These are phyloP conservation scores for Calonectria leucothoes DNA, from an alignment of 2,329 filamentous ascomycete genomes.

Conservation along the genomic window DNA sequence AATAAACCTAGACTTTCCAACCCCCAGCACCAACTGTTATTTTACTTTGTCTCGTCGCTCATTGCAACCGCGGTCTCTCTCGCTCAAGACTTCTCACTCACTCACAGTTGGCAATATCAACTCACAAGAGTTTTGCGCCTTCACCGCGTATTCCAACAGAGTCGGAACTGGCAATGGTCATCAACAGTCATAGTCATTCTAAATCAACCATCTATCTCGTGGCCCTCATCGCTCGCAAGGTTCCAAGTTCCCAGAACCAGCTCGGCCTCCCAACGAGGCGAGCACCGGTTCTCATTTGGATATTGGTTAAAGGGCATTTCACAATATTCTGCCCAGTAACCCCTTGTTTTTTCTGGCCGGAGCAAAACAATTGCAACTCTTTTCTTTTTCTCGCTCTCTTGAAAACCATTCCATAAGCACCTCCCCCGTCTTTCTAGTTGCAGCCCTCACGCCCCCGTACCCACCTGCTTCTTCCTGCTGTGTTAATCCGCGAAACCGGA, in stretches of 20 bases:
- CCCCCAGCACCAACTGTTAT: no score
- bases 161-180: neutral
- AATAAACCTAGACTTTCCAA: no score
- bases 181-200: constrained; percentile 36
- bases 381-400: neutral
- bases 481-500: neutral
- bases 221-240: constrained; percentile 25
- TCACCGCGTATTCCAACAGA: neutral
- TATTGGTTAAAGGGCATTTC: constrained; percentile 61
- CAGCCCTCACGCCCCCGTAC: neutral
- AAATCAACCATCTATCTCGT: constrained; percentile 23
- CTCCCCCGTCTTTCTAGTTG: neutral
- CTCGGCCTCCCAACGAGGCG: neutral
- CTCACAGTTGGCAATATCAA: neutral
- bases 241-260: constrained; percentile 13
- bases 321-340: constrained; percentile 70
- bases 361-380: constrained; percentile 23
- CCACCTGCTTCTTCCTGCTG: neutral
- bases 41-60: no score
- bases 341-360: constrained; percentile 38
- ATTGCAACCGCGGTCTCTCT: no score
- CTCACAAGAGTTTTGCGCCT: neutral
- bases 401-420: constrained; percentile 8
- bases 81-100: no score
- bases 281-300: constrained; percentile 12